Evolutionary conservation across 2,329 filamentous ascomycete genomes (phyloP), one percentile per base, ranked within the genome.

Genomic region (Zymoseptoria tritici): DNA sequence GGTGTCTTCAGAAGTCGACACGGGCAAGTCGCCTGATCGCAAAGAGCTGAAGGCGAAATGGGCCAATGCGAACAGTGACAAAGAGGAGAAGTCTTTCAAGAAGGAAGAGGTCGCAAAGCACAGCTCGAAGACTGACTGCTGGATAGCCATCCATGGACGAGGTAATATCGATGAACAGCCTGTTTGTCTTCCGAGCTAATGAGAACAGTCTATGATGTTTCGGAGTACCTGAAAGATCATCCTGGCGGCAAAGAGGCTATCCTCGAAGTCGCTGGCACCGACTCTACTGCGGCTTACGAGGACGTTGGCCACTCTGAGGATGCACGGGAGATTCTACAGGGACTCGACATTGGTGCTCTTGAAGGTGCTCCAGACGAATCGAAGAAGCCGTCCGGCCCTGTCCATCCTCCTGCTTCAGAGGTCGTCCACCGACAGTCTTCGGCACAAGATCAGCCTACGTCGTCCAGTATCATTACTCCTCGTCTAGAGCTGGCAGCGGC

Each of bases 121-220:
- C 82, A 97, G 97, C 83, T 95, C 85, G 75, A 96, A 96, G 81
- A 90, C 91, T 19, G 90, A 96, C 73, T 81, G 97, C n/a, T 97
- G 93, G 93, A 94, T 97, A 59, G 91, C 91, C 1, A 92, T 97
- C 72, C 97, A 97, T 86, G 92, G 92, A 46, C 76, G 84, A 60
- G 64, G 65, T 64, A 51, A 52, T 29, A 31, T 22, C 6, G 9
- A 9, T 36, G 49, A 42, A 20, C 24, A 50, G n/a, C 29, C 6
- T 16, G 9, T 11, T 26, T 53, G 16, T 57, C 9, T 22, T 22
- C 21, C 21, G 21, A 51, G 6, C 42, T 49, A 36, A 19, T 6
- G 26, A 49, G 22, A 49, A 24, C 19, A 57, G 91, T 97, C 60
- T 82, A 97, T 79, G 90, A 97, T 77, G 82, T 97, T 59, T 88